Conservation (phyloP, 352 stramenopile genomes). For the Pythium myriotylum region DNA sequence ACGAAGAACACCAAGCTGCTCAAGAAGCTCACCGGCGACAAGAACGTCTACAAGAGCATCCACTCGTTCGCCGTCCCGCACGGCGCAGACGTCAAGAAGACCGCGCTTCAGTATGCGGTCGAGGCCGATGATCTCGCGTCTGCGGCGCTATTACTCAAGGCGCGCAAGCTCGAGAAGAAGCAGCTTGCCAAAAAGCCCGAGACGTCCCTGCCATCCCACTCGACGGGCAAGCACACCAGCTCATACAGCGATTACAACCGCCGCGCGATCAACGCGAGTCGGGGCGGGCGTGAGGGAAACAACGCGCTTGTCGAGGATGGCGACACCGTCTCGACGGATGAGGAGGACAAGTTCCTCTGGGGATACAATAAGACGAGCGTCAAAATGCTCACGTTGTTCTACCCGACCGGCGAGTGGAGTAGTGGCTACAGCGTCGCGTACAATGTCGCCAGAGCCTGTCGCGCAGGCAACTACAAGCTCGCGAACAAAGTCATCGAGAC, state of each 20-base stretch:
- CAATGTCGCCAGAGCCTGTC: slow-evolving; percentile 40
- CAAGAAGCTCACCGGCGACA: slow-evolving; percentile 60
- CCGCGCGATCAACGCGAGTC: slow-evolving; percentile 79
- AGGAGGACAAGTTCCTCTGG: slow-evolving; percentile 45
- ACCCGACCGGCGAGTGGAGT: slow-evolving; percentile 61
- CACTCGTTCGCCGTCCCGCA: slow-evolving; percentile 50
- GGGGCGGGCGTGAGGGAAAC: slow-evolving; percentile 76
- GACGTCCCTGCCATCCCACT: slow-evolving; percentile 66
- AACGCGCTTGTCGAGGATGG: slow-evolving; percentile 67
- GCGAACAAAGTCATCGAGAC: slow-evolving; percentile 58
- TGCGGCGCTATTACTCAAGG: slow-evolving; percentile 45
- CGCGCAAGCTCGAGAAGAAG: slow-evolving; percentile 45
- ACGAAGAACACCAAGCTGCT: slow-evolving; percentile 75
- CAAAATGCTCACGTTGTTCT: slow-evolving; percentile 69
- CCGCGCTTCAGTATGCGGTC: slow-evolving; percentile 67
- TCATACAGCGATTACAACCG: slow-evolving; percentile 83
- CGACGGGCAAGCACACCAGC: slow-evolving; percentile 78
- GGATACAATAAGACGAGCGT: slow-evolving; percentile 43
- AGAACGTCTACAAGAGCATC: slow-evolving; percentile 45
- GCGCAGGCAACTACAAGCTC: slow-evolving; percentile 48
- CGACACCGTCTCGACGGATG: background rate
- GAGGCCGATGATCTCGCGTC: slow-evolving; percentile 59
- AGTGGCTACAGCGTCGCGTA: slow-evolving; percentile 33
- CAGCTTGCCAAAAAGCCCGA: slow-evolving; percentile 47
- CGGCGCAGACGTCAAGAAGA: slow-evolving; percentile 47